These are phyloP conservation scores for Saccharomycopsis guyanensis DNA, from an alignment of 805 yeast genomes.

Conservation along the genomic window DNA sequence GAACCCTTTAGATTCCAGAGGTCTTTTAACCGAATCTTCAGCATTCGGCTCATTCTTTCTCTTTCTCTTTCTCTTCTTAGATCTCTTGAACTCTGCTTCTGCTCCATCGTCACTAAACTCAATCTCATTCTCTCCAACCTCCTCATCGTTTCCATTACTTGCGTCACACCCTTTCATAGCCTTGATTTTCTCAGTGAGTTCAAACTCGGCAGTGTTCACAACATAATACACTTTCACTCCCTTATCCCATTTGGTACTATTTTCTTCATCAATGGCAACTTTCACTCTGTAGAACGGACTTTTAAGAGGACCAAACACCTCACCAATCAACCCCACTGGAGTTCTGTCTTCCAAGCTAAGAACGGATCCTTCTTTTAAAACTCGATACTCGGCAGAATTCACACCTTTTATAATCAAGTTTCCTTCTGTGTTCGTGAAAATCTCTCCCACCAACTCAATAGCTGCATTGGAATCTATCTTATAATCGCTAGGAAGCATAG, in stretches of 20 bases:
- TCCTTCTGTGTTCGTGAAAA: slow-evolving; percentile 62
- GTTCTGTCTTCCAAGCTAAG: slow-evolving; percentile 68
- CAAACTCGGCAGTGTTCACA: slow-evolving; percentile 72
- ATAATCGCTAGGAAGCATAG: slow-evolving; percentile 60
- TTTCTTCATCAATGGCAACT: slow-evolving; percentile 44
- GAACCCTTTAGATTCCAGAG: neutral
- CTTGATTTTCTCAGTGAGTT: slow-evolving; percentile 66
- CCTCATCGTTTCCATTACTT: slow-evolving; percentile 91
- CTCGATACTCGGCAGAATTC: slow-evolving; percentile 76
- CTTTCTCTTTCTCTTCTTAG: slow-evolving; percentile 53
- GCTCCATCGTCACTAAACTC: slow-evolving; percentile 93
- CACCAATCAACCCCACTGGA: slow-evolving; percentile 71
- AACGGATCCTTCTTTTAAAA: slow-evolving; percentile 72
- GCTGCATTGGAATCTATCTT: slow-evolving; percentile 51
- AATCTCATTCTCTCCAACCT: slow-evolving; percentile 84
- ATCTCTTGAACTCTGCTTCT: slow-evolving; percentile 63
- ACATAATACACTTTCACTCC: slow-evolving; percentile 66
- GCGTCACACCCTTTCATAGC: slow-evolving; percentile 86
- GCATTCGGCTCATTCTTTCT: slow-evolving; percentile 26
- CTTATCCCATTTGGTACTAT: slow-evolving; percentile 37
- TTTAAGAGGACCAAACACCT: slow-evolving; percentile 83
- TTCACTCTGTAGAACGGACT: slow-evolving; percentile 75
- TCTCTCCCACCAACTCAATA: slow-evolving; percentile 63
- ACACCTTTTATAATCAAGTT: slow-evolving; percentile 66
- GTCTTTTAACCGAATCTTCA: neutral